Evolutionary conservation across 352 stramenopile species (phyloP), one percentile per base, ranked within the genome.

Genomic region (Achlya hypogyna): DNA sequence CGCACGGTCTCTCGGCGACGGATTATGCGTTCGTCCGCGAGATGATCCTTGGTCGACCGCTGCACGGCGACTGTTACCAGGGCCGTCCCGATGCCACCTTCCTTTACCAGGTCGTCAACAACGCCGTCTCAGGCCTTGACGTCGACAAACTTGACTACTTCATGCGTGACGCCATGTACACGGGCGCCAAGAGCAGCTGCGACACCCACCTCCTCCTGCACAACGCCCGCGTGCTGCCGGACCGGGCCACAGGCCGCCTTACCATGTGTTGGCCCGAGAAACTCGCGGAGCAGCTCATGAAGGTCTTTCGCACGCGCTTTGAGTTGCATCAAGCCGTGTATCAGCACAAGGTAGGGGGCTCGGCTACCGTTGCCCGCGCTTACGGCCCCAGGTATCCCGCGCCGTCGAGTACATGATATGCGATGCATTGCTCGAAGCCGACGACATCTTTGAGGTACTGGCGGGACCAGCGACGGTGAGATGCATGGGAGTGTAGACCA

Each of bases 81-180:
- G 82, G 82, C 34, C 77, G 84, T 0, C 70, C 71, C 10, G 58
- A 77, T 22, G 74, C 88, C 42, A 68, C 64, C 0, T 96, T 95
- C 54, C 60, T 96, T 38, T 97, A 96, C 70, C 81, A 95, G 65
- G 83, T 97, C 62, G 86, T 97, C 27, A 95, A 93, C 62, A 97
- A 97, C 65, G 73, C 85, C 2, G 74, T 83, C 18, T 95, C 82
- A 43, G 87, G 86, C 12, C 71, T 97, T 0, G 89, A 97, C 47
- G 86, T 95, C 8, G 89, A 96, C 74, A 97, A 96, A 69, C 74
- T 97, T 1, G 89, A 96, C 64, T 97, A 97, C 54, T 94, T 96
- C 51, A 78, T 93, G 71, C 82, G 89, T 8, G 89, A 97, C 53
- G 82, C 84, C 0, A 69, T 78, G 8, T 78, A 93, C 31, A 89